phyloP scores from a whole-genome alignment of 2,329 filamentous ascomycete genomes.

The Sporothrix globosa region DNA sequence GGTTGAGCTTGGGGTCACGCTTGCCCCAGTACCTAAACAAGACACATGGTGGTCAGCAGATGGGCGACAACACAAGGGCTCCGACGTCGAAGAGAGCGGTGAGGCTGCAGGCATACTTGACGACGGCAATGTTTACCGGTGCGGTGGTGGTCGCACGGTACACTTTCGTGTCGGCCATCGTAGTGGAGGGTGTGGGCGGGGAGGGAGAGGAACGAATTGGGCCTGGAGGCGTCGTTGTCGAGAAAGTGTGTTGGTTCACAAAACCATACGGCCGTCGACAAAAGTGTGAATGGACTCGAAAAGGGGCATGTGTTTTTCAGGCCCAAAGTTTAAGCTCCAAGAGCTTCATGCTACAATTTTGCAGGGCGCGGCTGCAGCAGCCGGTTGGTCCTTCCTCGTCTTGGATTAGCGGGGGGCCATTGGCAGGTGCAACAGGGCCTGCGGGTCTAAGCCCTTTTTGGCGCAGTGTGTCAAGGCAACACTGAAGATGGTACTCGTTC shows the following conservation, averaged over 20 bases:
- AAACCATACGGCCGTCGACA: background rate
- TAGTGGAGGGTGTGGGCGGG: no score
- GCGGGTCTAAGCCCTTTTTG: conserved; percentile 8
- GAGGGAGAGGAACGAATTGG: background rate
- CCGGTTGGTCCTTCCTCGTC: conserved; percentile 12
- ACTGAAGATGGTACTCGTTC: background rate
- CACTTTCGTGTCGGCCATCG: conserved; percentile 55
- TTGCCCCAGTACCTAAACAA: conserved; percentile 84
- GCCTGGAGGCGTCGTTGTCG: background rate
- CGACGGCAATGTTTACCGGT: conserved; percentile 96
- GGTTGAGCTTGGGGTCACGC: conserved; percentile 88
- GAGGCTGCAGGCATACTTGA: conserved; percentile 67
- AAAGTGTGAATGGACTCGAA: conserved; percentile 15
- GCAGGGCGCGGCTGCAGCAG: conserved; percentile 17
- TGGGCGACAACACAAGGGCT: background rate
- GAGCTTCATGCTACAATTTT: conserved; percentile 14
- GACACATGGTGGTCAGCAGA: conserved; percentile 43
- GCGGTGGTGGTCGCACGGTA: conserved; percentile 95
- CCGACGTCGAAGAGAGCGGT: conserved; percentile 18
- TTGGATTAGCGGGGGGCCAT: conserved; percentile 31
- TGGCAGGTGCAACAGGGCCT: background rate
- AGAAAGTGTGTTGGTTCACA: background rate
- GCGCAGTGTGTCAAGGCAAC: background rate
- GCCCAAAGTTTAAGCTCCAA: conserved; percentile 17
- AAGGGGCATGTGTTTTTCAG: conserved; percentile 24